Conservation (phyloP, 2,329 filamentous ascomycete species). For the Apiospora koreana region DNA sequence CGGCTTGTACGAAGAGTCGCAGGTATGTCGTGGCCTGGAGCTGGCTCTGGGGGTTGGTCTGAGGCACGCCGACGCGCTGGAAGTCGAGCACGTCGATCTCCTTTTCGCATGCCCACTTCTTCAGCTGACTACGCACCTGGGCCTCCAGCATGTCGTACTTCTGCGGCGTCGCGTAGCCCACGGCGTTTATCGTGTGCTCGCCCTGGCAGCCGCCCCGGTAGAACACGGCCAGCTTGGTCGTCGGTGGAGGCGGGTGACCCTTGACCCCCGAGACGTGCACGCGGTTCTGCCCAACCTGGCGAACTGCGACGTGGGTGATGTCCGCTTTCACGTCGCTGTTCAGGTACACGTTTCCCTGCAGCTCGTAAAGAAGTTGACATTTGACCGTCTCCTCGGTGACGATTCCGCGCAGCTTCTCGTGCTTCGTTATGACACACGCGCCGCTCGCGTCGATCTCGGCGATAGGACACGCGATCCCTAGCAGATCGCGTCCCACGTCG, state of each 20-base stretch:
- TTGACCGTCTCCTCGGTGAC: conserved; percentile 39
- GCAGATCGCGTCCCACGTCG: conserved; percentile 29
- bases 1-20: conserved; percentile 44
- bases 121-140: conserved; percentile 45
- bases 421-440: conserved; percentile 36
- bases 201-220: conserved; percentile 50
- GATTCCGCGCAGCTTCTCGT: conserved; percentile 35
- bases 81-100: conserved; percentile 54
- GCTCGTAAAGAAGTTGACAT: conserved; percentile 50
- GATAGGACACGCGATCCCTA: conserved; percentile 39
- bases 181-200: conserved; percentile 45
- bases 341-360: conserved; percentile 48
- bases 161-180: conserved; percentile 46
- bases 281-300: conserved; percentile 36
- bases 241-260: conserved; percentile 47
- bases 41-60: conserved; percentile 40
- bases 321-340: conserved; percentile 50
- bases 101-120: conserved; percentile 34
- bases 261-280: conserved; percentile 42
- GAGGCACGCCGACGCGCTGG: conserved; percentile 43
- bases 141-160: conserved; percentile 52
- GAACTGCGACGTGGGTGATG: conserved; percentile 35
- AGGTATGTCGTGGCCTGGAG: conserved; percentile 45
- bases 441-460: conserved; percentile 38
- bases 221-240: conserved; percentile 53